Conservation (phyloP, 2,329 filamentous ascomycete species). For the Aspergillus proliferans region DNA sequence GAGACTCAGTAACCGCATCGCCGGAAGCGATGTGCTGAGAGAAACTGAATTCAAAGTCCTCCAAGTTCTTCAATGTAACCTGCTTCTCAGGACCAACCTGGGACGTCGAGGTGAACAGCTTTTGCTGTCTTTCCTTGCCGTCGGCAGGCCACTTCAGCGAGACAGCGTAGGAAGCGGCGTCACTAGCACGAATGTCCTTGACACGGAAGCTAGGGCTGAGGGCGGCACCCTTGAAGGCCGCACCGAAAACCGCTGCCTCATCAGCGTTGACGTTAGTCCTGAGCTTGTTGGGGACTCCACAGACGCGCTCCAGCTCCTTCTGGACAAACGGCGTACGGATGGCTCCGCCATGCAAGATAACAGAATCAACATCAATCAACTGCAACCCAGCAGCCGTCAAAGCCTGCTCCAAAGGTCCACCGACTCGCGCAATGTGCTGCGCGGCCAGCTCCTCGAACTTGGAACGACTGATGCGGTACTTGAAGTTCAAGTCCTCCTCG, state of each 20-base stretch:
- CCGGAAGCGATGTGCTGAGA: slow-evolving; percentile 61
- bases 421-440: slow-evolving; percentile 62
- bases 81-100: slow-evolving; percentile 74
- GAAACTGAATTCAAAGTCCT: slow-evolving; percentile 75
- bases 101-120: slow-evolving; percentile 74
- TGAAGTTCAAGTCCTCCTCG: slow-evolving; percentile 88
- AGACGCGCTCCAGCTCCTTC: slow-evolving; percentile 69
- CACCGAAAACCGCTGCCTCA: slow-evolving; percentile 92
- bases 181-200: slow-evolving; percentile 86
- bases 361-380: slow-evolving; percentile 71
- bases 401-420: slow-evolving; percentile 64
- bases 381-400: slow-evolving; percentile 67
- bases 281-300: slow-evolving; percentile 66
- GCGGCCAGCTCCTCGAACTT: slow-evolving; percentile 76
- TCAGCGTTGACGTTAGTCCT: slow-evolving; percentile 94
- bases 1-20: slow-evolving; percentile 47
- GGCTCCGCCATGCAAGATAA: slow-evolving; percentile 89
- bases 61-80: slow-evolving; percentile 71
- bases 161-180: slow-evolving; percentile 66
- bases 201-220: slow-evolving; percentile 94
- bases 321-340: slow-evolving; percentile 90
- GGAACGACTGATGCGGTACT: slow-evolving; percentile 74
- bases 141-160: slow-evolving; percentile 70
- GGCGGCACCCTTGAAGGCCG: slow-evolving; percentile 86
- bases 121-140: slow-evolving; percentile 68